These are phyloP conservation scores for Alnus rubra DNA, from an alignment of 306 rosid species.

Conservation along the genomic window DNA sequence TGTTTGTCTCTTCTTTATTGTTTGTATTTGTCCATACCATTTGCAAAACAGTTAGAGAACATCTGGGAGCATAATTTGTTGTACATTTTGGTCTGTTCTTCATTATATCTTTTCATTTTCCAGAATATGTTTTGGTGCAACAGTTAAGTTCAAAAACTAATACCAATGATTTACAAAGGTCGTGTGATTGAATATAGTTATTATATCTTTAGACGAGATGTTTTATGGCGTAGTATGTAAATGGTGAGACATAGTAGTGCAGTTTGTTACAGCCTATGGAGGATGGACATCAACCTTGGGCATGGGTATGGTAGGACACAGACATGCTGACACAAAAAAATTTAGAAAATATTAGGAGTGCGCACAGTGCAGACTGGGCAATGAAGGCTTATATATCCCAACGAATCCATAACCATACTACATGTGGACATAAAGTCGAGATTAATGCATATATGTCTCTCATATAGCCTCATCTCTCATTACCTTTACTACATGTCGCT, in stretches of 20 bases:
- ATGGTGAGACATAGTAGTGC: not conserved
- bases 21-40: slow-evolving; percentile 16
- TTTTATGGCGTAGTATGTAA: not conserved
- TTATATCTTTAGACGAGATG: not conserved
- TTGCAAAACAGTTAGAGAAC: not conserved
- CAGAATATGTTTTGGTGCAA: not conserved
- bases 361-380: not conserved
- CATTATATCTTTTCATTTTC: not conserved
- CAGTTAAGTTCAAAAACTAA: not conserved
- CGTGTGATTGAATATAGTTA: not conserved
- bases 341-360: not conserved
- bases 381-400: not conserved
- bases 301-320: not conserved
- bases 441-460: not conserved
- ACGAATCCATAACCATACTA: not conserved
- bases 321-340: not conserved
- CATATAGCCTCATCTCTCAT: not conserved
- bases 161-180: not conserved
- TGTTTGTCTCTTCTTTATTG: slow-evolving; percentile 1
- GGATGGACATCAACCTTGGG: not conserved
- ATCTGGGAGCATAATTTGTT: not conserved
- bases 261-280: not conserved
- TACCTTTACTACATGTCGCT: not conserved
- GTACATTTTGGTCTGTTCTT: slow-evolving; percentile 10
- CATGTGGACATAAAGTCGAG: not conserved